Percentiles rank a stretch among this genome's conserved stretches.
These are phyloP conservation scores for Lenwebbia sp. DNA, from an alignment of 345 rosid species.

Conservation along the genomic window DNA sequence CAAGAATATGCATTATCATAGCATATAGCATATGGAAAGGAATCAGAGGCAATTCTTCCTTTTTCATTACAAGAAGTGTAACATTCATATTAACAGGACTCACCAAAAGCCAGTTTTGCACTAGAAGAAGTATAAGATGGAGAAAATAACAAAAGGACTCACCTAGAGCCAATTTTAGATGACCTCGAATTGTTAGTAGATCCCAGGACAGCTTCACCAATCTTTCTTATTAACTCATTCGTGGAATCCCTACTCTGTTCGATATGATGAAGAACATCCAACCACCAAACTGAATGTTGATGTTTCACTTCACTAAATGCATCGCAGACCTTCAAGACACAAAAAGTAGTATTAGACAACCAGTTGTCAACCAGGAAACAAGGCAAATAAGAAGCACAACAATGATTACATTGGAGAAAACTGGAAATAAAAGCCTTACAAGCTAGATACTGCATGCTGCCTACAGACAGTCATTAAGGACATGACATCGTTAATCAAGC, in stretches of 20 bases:
- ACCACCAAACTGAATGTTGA: constrained; percentile 67
- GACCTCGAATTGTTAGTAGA: constrained; percentile 43
- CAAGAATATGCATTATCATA: background rate
- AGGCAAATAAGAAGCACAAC: background rate
- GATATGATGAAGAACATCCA: constrained; percentile 58
- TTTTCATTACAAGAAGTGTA: background rate
- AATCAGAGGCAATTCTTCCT: background rate
- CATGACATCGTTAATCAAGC: background rate
- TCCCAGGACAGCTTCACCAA: constrained; percentile 74
- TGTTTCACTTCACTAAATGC: constrained; percentile 28
- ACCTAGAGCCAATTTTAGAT: constrained; percentile 20
- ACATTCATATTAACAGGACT: background rate
- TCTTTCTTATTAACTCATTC: constrained; percentile 64
- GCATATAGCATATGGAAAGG: background rate
- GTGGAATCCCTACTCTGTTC: constrained; percentile 56
- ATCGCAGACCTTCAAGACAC: constrained; percentile 47
- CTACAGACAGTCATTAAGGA: background rate
- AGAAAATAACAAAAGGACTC: background rate
- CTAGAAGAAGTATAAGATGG: background rate
- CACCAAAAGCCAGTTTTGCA: background rate
- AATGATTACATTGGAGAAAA: background rate
- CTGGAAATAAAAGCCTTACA: background rate
- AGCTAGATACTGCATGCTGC: background rate
- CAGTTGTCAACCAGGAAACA: background rate
- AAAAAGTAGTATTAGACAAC: background rate